phyloP scores from a whole-genome alignment of 1,284 basidiomycete genomes.

The Mrakiaceae sp. region DNA sequence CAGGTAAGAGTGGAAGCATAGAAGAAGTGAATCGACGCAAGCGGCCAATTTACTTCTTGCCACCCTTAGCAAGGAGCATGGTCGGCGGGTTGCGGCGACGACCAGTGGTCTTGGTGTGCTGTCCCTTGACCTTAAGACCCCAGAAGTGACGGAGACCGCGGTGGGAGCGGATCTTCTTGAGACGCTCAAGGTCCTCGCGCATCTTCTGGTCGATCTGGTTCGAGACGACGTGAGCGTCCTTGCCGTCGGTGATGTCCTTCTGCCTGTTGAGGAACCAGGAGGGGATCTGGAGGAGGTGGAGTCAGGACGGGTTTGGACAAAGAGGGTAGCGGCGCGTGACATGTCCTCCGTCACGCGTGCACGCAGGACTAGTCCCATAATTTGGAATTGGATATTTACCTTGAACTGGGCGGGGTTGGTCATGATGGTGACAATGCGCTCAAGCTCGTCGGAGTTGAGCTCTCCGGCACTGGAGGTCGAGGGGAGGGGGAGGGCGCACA shows the following conservation, averaged over 20 bases:
- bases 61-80: no score
- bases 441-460: constrained; percentile 93
- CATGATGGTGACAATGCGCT: constrained; percentile 98
- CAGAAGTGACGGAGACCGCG: constrained; percentile 97
- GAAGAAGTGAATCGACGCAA: no score
- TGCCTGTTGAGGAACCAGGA: constrained; percentile 86
- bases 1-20: no score
- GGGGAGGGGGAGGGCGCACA: not conserved
- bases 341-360: no score
- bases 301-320: not conserved
- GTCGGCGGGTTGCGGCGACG: not conserved
- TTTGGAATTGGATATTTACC: constrained; percentile 41
- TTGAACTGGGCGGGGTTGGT: constrained; percentile 99
- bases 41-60: no score
- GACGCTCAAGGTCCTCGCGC: constrained; percentile 93
- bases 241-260: constrained; percentile 95
- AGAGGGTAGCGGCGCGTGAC: no score
- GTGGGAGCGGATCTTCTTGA: constrained; percentile 99
- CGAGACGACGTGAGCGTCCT: constrained; percentile 90
- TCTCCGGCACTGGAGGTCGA: constrained; percentile 59
- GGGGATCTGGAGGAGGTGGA: not conserved
- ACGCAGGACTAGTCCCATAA: no score
- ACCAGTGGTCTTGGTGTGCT: not conserved
- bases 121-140: constrained; percentile 46
- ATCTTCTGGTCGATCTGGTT: constrained; percentile 98